Conservation (phyloP, 352 stramenopile genomes). For the Nothophytophthora sp. region DNA sequence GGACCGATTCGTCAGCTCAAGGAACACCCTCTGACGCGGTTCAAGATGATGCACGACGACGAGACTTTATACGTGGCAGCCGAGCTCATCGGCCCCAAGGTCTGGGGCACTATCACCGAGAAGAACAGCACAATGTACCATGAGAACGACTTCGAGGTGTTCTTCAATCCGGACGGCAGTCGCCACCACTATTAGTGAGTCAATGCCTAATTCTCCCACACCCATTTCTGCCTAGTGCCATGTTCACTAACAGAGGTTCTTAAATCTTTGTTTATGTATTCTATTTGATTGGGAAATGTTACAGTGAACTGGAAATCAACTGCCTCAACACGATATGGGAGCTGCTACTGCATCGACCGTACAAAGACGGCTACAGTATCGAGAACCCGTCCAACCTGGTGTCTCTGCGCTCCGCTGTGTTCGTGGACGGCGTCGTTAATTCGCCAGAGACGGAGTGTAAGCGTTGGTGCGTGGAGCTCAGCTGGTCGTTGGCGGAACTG, state of each 20-base stretch:
- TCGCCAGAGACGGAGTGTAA: conserved; percentile 50
- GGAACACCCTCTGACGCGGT: conserved; percentile 48
- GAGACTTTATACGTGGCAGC: conserved; percentile 68
- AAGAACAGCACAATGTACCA: conserved; percentile 86
- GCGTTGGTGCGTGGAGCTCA: conserved; percentile 88
- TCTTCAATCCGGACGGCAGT: conserved; percentile 85
- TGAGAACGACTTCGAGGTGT: conserved; percentile 94
- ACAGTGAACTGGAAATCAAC: conserved; percentile 90
- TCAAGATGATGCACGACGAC: conserved; percentile 88
- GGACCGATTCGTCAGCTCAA: conserved; percentile 40
- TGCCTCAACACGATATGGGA: conserved; percentile 93
- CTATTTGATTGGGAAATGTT: too few relatives aligned
- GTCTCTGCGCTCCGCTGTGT: conserved; percentile 46
- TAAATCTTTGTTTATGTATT: too few relatives aligned
- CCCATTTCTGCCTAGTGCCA: too few relatives aligned
- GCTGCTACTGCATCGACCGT: conserved; percentile 86
- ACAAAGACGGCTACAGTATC: conserved; percentile 86
- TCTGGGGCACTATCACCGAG: conserved; percentile 73
- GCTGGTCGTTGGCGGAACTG: conserved; percentile 67
- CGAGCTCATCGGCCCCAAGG: conserved; percentile 63
- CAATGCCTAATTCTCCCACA: background rate
- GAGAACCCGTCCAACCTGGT: conserved; percentile 73
- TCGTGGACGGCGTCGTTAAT: conserved; percentile 78
- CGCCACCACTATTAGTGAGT: conserved; percentile 88
- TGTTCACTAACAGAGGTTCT: too few relatives aligned